phyloP scores from a whole-genome alignment of 2,329 filamentous ascomycete genomes.

The Purpureocillium takamizusanense region DNA sequence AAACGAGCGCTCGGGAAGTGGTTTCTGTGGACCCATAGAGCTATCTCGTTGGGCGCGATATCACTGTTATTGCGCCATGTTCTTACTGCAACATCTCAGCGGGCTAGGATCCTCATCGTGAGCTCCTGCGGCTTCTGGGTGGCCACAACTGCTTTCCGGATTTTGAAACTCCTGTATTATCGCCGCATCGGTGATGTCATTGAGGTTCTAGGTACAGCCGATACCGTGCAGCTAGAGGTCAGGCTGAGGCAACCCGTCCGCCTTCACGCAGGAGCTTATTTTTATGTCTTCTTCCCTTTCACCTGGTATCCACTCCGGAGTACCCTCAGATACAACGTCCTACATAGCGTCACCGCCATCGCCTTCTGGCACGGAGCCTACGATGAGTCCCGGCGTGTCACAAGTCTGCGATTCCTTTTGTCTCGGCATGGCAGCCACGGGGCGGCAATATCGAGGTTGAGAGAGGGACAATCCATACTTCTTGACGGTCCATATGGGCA shows the following conservation, averaged over 20 bases:
- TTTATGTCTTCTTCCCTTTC: constrained; percentile 5
- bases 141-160: neutral
- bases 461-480: constrained; percentile 3
- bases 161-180: constrained; percentile 1
- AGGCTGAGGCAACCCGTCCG: neutral
- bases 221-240: constrained; percentile 2
- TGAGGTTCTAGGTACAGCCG: neutral
- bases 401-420: constrained; percentile 4
- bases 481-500: constrained; percentile 4
- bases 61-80: constrained; percentile 2
- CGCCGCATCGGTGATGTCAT: neutral
- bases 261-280: constrained; percentile 2
- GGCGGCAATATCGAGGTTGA: constrained; percentile 1
- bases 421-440: neutral
- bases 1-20: constrained; percentile 2
- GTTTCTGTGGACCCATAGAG: constrained; percentile 2
- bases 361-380: constrained; percentile 1
- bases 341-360: constrained; percentile 4
- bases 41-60: constrained; percentile 1
- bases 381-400: neutral
- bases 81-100: neutral
- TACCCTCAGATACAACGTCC: neutral
- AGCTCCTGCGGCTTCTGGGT: constrained; percentile 3
- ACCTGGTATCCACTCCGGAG: constrained; percentile 1
- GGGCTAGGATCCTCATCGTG: constrained; percentile 1